Percentiles rank a stretch among this genome's conserved stretches.
These are phyloP conservation scores for Backusella psychrophila DNA, from an alignment of 192 early-diverging fungal genomes.

Conservation along the genomic window DNA sequence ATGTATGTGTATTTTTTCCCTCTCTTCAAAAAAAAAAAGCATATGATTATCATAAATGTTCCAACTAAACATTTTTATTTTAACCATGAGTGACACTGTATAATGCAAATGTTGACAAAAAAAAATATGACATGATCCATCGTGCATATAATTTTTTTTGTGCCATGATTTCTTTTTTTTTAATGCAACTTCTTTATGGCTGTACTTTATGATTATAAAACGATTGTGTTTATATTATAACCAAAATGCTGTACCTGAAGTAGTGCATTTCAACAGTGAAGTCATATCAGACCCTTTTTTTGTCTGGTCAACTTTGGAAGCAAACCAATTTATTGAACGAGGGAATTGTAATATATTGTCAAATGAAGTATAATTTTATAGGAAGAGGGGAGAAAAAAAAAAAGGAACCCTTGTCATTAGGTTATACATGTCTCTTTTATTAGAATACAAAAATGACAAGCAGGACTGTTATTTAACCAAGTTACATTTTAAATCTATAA, in stretches of 20 bases:
- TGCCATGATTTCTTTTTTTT: no score
- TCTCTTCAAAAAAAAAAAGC: neutral
- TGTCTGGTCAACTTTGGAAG: neutral
- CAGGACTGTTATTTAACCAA: neutral
- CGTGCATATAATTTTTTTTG: no score
- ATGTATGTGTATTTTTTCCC: neutral
- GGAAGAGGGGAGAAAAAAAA: no score
- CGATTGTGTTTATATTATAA: no score
- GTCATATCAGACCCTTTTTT: neutral
- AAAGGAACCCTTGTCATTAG: no score
- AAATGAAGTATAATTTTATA: neutral
- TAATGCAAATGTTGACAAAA: neutral
- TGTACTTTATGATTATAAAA: no score
- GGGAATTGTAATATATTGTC: neutral
- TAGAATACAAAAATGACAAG: neutral
- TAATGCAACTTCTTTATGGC: no score
- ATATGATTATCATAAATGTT: neutral
- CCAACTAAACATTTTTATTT: neutral
- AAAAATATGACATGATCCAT: no score
- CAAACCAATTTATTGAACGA: neutral
- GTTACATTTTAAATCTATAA: neutral
- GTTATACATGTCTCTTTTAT: neutral
- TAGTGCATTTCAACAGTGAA: neutral
- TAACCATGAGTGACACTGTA: neutral
- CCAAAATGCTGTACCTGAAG: no score